Evolutionary conservation across 2,329 filamentous ascomycete species (phyloP).

Genomic region (Acrodontium crateriforme): DNA sequence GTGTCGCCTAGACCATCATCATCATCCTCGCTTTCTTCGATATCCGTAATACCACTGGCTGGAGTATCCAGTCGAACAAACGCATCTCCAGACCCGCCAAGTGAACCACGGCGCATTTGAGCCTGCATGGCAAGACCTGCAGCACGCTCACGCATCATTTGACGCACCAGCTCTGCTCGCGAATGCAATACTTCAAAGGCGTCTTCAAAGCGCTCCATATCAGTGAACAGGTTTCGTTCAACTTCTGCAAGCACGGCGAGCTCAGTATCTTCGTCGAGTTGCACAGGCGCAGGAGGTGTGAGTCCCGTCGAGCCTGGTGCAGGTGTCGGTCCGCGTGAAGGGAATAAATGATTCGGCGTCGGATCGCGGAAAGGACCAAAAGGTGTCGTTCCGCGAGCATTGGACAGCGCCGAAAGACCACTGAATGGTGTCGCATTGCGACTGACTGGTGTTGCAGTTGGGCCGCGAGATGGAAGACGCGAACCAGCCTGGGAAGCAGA

Average conservation of each 20-base stretch:
- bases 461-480: conserved; percentile 24
- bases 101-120: conserved; percentile 42
- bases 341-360: conserved; percentile 17
- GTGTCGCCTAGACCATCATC: conserved; percentile 24
- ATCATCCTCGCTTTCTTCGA: conserved; percentile 20
- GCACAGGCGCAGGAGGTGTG: conserved; percentile 48
- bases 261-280: conserved; percentile 86
- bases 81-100: conserved; percentile 25
- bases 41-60: conserved; percentile 22
- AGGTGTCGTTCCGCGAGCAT: conserved; percentile 37
- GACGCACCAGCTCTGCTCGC: conserved; percentile 68
- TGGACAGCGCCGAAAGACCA: conserved; percentile 40
- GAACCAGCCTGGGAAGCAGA: conserved; percentile 17
- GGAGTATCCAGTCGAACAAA: conserved; percentile 31
- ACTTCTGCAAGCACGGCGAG: conserved; percentile 81
- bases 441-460: conserved; percentile 27
- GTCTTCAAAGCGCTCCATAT: conserved; percentile 90
- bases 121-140: conserved; percentile 60
- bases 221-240: conserved; percentile 80
- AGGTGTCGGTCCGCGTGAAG: conserved; percentile 20
- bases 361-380: conserved; percentile 22
- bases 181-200: conserved; percentile 85
- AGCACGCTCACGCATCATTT: conserved; percentile 64
- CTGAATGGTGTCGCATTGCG: conserved; percentile 41
- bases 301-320: conserved; percentile 20